Evolutionary conservation across 2,329 filamentous ascomycete genomes (phyloP).

Genomic region (Alternaria infectoria): DNA sequence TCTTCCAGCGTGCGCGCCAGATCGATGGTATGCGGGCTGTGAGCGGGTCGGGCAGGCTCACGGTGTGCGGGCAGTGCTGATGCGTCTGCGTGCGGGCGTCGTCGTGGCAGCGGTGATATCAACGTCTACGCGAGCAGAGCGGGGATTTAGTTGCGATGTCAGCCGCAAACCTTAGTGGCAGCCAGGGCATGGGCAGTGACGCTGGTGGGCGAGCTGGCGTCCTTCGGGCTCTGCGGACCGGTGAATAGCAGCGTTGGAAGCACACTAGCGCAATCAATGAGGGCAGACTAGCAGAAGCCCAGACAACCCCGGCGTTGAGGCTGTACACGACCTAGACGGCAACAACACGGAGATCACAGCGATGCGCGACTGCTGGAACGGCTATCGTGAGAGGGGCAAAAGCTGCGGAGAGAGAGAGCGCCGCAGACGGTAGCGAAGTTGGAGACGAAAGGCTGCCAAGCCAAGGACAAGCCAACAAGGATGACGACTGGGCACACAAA

Average conservation of each 20-base stretch:
- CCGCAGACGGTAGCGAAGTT: slow-evolving; percentile 12
- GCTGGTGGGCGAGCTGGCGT: slow-evolving; percentile 23
- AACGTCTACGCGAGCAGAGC: slow-evolving; percentile 30
- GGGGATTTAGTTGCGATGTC: slow-evolving; percentile 24
- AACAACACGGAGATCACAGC: neutral
- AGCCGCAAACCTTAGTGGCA: slow-evolving; percentile 34
- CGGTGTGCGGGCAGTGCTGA: slow-evolving; percentile 26
- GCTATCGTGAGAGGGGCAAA: neutral
- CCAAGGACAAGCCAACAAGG: slow-evolving; percentile 15
- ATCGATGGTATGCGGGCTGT: slow-evolving; percentile 35
- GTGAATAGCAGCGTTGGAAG: slow-evolving; percentile 31
- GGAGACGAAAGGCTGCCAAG: slow-evolving; percentile 16
- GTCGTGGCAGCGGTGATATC: slow-evolving; percentile 28
- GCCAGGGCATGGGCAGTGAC: slow-evolving; percentile 24
- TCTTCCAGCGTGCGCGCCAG: slow-evolving; percentile 48
- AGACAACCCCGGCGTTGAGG: slow-evolving; percentile 14
- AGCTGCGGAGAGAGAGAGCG: neutral
- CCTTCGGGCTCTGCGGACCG: slow-evolving; percentile 30
- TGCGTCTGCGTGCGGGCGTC: slow-evolving; percentile 17
- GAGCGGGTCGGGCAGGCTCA: slow-evolving; percentile 23
- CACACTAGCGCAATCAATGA: slow-evolving; percentile 25
- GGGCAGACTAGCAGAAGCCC: slow-evolving; percentile 18
- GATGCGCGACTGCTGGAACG: neutral
- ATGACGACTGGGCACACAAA: slow-evolving; percentile 15
- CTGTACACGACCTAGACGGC: slow-evolving; percentile 1